Conservation (phyloP, 1,284 basidiomycete genomes). For the Athelia sp. region DNA sequence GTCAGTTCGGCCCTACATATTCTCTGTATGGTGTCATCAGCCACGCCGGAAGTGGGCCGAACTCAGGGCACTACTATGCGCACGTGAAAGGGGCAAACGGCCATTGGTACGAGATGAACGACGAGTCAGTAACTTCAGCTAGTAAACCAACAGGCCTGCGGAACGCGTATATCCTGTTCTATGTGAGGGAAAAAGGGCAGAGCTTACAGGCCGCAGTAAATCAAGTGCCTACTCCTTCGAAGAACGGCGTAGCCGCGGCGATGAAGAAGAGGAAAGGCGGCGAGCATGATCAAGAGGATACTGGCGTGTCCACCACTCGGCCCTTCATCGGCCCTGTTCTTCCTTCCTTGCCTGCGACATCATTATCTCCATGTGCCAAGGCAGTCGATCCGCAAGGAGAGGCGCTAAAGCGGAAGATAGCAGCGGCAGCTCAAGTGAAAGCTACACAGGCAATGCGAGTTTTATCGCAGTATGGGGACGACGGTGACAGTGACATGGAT, state of each 20-base stretch:
- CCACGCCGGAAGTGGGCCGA: slow-evolving; percentile 89
- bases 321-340: slow-evolving; percentile 64
- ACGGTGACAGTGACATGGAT: slow-evolving; percentile 31
- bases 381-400: slow-evolving; percentile 55
- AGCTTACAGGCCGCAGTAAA: slow-evolving; percentile 57
- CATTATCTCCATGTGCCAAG: slow-evolving; percentile 20
- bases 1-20: slow-evolving; percentile 74
- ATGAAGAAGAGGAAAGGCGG: slow-evolving; percentile 63
- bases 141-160: slow-evolving; percentile 56
- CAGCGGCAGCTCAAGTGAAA: slow-evolving; percentile 29
- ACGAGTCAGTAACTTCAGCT: slow-evolving; percentile 64
- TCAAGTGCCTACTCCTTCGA: slow-evolving; percentile 18
- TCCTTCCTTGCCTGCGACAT: slow-evolving; percentile 35
- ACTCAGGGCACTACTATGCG: slow-evolving; percentile 95
- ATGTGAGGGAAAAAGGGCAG: slow-evolving; percentile 76
- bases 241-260: slow-evolving; percentile 38
- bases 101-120: slow-evolving; percentile 92
- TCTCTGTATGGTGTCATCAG: slow-evolving; percentile 89
- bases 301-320: slow-evolving; percentile 39
- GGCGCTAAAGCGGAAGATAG: slow-evolving; percentile 57
- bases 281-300: slow-evolving; percentile 42
- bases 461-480: slow-evolving; percentile 49
- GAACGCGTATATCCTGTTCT: slow-evolving; percentile 93
- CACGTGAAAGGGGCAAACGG: slow-evolving; percentile 73
- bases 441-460: slow-evolving; percentile 39